Evolutionary conservation across 495 filamentous ascomycete genomes (phyloP).

Genomic region (Aspergillus coremiiformis): DNA sequence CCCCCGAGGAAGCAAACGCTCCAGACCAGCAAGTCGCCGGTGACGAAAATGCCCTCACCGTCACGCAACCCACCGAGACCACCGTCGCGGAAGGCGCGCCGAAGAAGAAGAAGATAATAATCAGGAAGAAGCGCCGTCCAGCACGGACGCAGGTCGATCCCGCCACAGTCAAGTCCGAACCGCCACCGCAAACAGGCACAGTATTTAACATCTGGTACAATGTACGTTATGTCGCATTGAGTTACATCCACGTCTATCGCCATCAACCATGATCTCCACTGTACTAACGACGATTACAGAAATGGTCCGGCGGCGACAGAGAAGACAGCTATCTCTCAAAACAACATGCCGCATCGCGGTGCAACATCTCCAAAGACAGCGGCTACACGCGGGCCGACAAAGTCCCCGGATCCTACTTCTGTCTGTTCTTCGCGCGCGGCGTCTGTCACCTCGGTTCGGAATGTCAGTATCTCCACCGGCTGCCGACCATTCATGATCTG

Average conservation of each 20-base stretch:
- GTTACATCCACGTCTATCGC: too few relatives aligned
- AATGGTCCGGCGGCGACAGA: conserved; percentile 89
- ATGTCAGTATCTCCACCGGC: conserved; percentile 89
- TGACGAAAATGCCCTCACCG: conserved; percentile 18
- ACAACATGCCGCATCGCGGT: conserved; percentile 64
- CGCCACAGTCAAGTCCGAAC: conserved; percentile 67
- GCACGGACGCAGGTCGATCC: conserved; percentile 75
- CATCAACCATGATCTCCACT: not conserved
- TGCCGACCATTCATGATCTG: conserved; percentile 74
- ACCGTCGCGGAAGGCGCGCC: conserved; percentile 24
- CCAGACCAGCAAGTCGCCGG: conserved; percentile 5
- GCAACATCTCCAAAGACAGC: conserved; percentile 71
- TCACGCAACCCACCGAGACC: conserved; percentile 17
- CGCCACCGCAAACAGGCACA: conserved; percentile 82
- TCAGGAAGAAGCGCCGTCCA: conserved; percentile 44
- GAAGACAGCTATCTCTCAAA: conserved; percentile 84
- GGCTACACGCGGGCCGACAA: conserved; percentile 89
- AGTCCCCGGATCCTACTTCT: conserved; percentile 76
- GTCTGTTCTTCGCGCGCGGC: conserved; percentile 81
- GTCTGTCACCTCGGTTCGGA: conserved; percentile 80
- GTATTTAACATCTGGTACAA: conserved; percentile 94
- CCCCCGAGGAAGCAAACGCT: not conserved
- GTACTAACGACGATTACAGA: conserved; percentile 23
- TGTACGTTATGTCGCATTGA: conserved; percentile 1
- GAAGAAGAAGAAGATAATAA: conserved; percentile 49